These are phyloP conservation scores for Porcisia hertigi DNA, from an alignment of 208 protist species.

Conservation along the genomic window DNA sequence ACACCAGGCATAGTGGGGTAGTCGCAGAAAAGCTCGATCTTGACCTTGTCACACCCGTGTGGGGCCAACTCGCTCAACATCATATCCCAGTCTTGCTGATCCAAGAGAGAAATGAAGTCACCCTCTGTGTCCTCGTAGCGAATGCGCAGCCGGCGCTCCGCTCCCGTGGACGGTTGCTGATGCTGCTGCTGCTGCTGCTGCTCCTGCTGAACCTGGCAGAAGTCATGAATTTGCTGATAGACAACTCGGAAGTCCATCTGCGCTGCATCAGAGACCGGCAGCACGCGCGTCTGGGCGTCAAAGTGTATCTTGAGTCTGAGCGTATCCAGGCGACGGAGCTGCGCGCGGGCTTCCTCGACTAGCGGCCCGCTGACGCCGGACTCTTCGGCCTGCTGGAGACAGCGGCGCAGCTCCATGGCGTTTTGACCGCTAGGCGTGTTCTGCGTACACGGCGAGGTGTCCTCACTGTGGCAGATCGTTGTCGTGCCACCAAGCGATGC, in stretches of 20 bases:
- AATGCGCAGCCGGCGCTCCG: constrained; percentile 57
- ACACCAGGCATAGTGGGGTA: constrained; percentile 48
- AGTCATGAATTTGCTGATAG: constrained; percentile 52
- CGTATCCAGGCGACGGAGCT: constrained; percentile 36
- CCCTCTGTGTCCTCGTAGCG: constrained; percentile 83
- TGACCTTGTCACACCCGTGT: constrained; percentile 18
- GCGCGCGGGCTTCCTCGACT: constrained; percentile 45
- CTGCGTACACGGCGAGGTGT: background rate
- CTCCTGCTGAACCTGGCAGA: constrained; percentile 48
- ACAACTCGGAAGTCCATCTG: constrained; percentile 49
- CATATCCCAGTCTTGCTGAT: constrained; percentile 72
- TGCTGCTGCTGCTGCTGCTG: constrained; percentile 1
- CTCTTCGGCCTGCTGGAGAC: constrained; percentile 46
- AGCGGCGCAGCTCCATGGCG: constrained; percentile 32
- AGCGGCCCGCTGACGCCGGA: constrained; percentile 46
- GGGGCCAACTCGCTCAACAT: constrained; percentile 57
- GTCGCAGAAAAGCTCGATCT: constrained; percentile 74
- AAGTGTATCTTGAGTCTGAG: constrained; percentile 81
- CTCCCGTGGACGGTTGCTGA: constrained; percentile 2
- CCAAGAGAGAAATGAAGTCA: constrained; percentile 77
- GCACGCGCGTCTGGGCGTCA: constrained; percentile 62
- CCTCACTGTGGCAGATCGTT: constrained; percentile 3
- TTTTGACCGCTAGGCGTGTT: background rate
- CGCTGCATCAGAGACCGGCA: constrained; percentile 48
- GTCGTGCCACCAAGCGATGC: background rate